Conservation (phyloP, 352 stramenopile genomes). For the Saprolegnia diclina region DNA sequence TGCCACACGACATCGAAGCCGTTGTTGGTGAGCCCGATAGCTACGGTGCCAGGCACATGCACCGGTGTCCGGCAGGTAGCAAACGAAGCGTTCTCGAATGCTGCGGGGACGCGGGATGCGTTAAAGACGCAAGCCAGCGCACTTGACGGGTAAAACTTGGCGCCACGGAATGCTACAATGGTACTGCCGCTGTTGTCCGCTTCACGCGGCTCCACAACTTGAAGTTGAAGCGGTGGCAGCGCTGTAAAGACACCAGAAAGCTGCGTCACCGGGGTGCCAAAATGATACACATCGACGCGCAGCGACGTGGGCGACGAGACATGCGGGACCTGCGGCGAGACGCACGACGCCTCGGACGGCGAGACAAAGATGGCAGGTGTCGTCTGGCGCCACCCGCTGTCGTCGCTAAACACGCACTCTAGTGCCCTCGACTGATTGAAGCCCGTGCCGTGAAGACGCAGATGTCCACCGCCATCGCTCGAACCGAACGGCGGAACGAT, state of each 20-base stretch:
- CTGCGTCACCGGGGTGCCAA: not conserved
- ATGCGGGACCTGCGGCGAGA: not conserved
- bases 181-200: slow-evolving; percentile 37
- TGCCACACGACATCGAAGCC: slow-evolving; percentile 45
- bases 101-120: slow-evolving; percentile 39
- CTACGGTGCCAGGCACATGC: slow-evolving; percentile 28
- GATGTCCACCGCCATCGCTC: slow-evolving; percentile 29
- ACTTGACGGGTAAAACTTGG: slow-evolving; percentile 46
- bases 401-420: slow-evolving; percentile 50
- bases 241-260: not conserved
- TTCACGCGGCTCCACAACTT: not conserved
- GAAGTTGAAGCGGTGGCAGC: slow-evolving; percentile 2
- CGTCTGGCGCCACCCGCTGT: slow-evolving; percentile 16
- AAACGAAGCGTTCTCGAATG: slow-evolving; percentile 56
- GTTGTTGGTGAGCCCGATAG: slow-evolving; percentile 58
- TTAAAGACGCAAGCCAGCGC: slow-evolving; percentile 66
- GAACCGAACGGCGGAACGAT: slow-evolving; percentile 46
- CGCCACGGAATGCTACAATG: slow-evolving; percentile 37
- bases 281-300: not conserved
- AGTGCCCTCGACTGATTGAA: slow-evolving; percentile 39
- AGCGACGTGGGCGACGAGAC: not conserved
- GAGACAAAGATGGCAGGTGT: slow-evolving; percentile 17
- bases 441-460: slow-evolving; percentile 42
- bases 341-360: slow-evolving; percentile 6
- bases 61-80: slow-evolving; percentile 50